Evolutionary conservation across 768 basidiomycete genomes (phyloP), one percentile per base, ranked within the genome.

Genomic region (Floccularia luteovirens): DNA sequence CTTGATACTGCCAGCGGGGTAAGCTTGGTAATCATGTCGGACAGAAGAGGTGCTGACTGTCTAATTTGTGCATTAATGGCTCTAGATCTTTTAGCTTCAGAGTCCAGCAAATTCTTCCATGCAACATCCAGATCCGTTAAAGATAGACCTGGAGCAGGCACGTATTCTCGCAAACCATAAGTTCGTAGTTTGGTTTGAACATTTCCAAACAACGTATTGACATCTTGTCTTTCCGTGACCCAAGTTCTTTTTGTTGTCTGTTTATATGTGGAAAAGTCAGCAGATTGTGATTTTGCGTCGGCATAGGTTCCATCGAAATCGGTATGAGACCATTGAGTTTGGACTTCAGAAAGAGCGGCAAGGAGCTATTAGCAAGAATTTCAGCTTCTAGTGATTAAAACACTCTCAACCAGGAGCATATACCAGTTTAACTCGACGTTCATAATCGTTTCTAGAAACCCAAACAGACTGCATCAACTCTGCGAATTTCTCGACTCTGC

Each of bases 391-490:
- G n/a, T n/a, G n/a, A n/a, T n/a, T n/a, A n/a, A 36, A 23, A 44
- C 25, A 42, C 20, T n/a, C n/a, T n/a, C n/a, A n/a, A 38, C 24
- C 11, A 31, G 5, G 28, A 39, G 20, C 24, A 58, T 72, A 28
- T 51, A 90, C 88, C 28, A 77, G 65, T 36, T 75, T 72, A 38
- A 84, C 81, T 24, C 94, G 85, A 14, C 84, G 75, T 56, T 97
- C 93, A 53, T 97, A 99, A 57, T 97, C 93, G 51, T 92, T 93
- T 47, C 77, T 72, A 36, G 79, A 81, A 2, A 79, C 55, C 90
- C 92, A 92, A 7, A 92, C 82, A 2, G 86, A 89, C 51, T 87
- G 89, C 85, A 96, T 90, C 39, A 94, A 75, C 48, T 96, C 90
- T 0, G 90, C 91, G 53, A 98, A 98, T 56, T 94, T 94, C 58